These are phyloP conservation scores for Puccinellia tenuiflora DNA, from an alignment of 176 grass and related monocot genomes.

Conservation along the genomic window DNA sequence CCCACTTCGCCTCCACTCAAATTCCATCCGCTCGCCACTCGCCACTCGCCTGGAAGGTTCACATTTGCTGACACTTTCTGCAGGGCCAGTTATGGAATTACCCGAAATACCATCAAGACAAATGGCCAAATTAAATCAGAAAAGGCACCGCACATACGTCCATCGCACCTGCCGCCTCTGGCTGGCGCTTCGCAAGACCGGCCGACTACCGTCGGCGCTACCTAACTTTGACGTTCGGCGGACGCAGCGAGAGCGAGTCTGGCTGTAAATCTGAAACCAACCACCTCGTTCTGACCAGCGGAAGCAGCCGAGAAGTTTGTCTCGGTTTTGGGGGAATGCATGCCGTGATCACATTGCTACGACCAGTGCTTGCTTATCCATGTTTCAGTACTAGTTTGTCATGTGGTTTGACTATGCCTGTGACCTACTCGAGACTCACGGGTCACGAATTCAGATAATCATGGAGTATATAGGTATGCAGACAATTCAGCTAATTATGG, in stretches of 20 bases:
- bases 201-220: neutral
- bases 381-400: neutral
- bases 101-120: neutral
- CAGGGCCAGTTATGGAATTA: neutral
- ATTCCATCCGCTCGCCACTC: neutral
- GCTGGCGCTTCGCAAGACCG: neutral
- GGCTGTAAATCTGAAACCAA: neutral
- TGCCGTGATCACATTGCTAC: neutral
- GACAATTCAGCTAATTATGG: neutral
- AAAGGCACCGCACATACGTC: neutral
- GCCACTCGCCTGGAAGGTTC: neutral
- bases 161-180: neutral
- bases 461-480: too few species aligned
- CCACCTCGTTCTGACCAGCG: conserved; percentile 11
- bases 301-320: conserved; percentile 38
- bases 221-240: conserved; percentile 35
- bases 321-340: neutral
- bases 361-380: conserved; percentile 5
- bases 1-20: neutral
- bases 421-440: too few species aligned
- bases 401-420: conserved; percentile 3
- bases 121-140: neutral
- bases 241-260: neutral
- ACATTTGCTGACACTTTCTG: neutral
- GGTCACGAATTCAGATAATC: too few species aligned